phyloP scores from a whole-genome alignment of 352 stramenopile species.

The Globisporangium orthogonon region DNA sequence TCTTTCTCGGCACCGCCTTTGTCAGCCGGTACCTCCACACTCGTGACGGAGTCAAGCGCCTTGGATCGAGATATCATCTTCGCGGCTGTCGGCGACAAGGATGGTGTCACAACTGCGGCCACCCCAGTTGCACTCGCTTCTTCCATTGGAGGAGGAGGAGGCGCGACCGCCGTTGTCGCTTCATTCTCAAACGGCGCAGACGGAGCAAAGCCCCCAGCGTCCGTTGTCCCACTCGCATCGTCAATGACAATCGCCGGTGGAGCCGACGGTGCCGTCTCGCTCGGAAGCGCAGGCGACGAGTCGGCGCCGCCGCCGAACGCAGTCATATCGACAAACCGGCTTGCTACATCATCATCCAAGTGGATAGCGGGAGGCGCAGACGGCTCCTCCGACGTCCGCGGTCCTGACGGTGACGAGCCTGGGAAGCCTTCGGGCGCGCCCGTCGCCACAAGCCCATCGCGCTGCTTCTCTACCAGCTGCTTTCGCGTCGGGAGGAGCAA shows the following conservation, averaged over 20 bases:
- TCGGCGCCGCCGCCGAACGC: background rate
- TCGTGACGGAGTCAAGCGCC: background rate
- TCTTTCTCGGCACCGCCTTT: conserved; percentile 9
- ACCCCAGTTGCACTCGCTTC: background rate
- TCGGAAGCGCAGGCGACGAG: conserved; percentile 7
- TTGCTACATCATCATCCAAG: conserved; percentile 1
- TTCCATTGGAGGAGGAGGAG: background rate
- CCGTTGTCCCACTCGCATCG: no score
- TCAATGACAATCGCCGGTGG: conserved; percentile 20
- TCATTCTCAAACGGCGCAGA: conserved; percentile 13
- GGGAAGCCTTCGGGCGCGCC: conserved; percentile 10
- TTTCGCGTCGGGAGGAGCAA: background rate
- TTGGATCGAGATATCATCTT: conserved; percentile 29
- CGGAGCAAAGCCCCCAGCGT: background rate
- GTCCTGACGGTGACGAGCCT: conserved; percentile 10
- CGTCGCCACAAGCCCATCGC: conserved; percentile 5
- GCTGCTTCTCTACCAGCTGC: background rate
- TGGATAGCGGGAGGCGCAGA: conserved; percentile 14
- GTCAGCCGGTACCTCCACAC: background rate
- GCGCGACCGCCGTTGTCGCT: no score
- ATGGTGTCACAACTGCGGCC: conserved; percentile 18
- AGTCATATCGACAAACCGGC: background rate
- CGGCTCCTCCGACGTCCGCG: background rate
- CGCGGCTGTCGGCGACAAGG: conserved; percentile 32
- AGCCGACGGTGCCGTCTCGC: conserved; percentile 20